A percentile compares a stretch with the other conserved stretches of the same genome.
phyloP scores from a whole-genome alignment of 176 grass and related monocot species.

The Cenchrus purpureus region DNA sequence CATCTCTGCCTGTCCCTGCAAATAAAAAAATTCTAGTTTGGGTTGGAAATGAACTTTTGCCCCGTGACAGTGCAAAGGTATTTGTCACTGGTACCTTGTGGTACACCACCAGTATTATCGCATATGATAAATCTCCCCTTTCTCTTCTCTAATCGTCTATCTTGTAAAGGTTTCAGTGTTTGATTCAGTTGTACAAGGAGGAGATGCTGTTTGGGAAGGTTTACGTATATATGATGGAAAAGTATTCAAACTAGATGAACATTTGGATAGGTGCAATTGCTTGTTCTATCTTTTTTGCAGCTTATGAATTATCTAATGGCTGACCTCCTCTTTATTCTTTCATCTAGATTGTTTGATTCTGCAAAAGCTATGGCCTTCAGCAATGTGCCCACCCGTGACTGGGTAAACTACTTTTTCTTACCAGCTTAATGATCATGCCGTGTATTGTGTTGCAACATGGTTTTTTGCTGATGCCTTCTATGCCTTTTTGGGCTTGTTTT shows the following conservation, averaged over 20 bases:
- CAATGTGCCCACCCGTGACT: constrained; percentile 81
- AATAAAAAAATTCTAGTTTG: constrained; percentile 96
- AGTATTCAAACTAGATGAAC: constrained; percentile 93
- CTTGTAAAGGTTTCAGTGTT: constrained; percentile 86
- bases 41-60: constrained; percentile 87
- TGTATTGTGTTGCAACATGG: constrained; percentile 35
- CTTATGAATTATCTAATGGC: constrained; percentile 7
- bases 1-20: constrained; percentile 82
- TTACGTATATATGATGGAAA: constrained; percentile 91
- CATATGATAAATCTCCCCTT: constrained; percentile 7
- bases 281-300: constrained; percentile 38
- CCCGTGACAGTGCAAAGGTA: constrained; percentile 92
- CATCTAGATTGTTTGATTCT: constrained; percentile 88
- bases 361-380: constrained; percentile 93
- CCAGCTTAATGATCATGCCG: constrained; percentile 5
- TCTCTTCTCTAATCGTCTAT: constrained; percentile 41
- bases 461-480: not conserved
- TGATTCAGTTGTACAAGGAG: constrained; percentile 99
- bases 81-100: constrained; percentile 34
- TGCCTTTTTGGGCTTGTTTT: constrained; percentile 1
- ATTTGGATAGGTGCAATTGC: constrained; percentile 80
- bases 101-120: not conserved
- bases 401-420: constrained; percentile 52
- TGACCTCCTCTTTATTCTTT: constrained; percentile 31
- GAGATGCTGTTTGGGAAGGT: constrained; percentile 98